Base-by-base conservation (phyloP, 2,329 filamentous ascomycete species). In the Curvularia eragrostidis region DNA sequence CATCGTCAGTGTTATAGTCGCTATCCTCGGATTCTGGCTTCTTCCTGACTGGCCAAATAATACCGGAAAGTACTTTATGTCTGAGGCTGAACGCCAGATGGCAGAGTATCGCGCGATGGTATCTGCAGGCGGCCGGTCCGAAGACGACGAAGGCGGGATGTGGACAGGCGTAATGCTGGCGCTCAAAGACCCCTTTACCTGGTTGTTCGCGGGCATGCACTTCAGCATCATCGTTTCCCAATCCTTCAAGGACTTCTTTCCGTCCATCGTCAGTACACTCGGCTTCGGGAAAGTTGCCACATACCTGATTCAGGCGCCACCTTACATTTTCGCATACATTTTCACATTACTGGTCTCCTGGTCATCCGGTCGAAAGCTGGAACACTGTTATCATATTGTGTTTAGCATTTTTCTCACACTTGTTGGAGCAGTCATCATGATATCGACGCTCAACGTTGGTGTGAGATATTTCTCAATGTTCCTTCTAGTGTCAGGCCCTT, bases 1-100 rank as follows among this genome's bases (percentile, higher is more conserved):
- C 1, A 80, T 86, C 2, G 80, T 79, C 1, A 86, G 84, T 0
- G 74, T 79, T 46, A 38, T 73, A 1, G 69, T 78, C 12, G 76
- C 73, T 12, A 56, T 78, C 12, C 58, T 68, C 3, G 71, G 75
- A 0, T 78, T 66, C 30, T 75, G 76, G 23, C 66, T 78, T 13
- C 68, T 81, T 2, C 80, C 54, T 75, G 74, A 0, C 26, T 66
- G 43, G 9, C 62, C 64, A 3, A 26, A 64, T 24, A 63, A 66
- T 44, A 63, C 62, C 7, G 49, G 52, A 13, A 47, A n/a, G 9
- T 55, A 61, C 9, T 56, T 67, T 19, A 52, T 56, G 5, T 21
- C 28, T 8, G 50, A 60, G 48, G 48, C 55, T 38, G 65, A 67
- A 21, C 39, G 50, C 7, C 53, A 64, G 12, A 66, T 66, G 63